Evolutionary conservation across 345 rosid species (phyloP).

Genomic region (Noccaea bulbosa): DNA sequence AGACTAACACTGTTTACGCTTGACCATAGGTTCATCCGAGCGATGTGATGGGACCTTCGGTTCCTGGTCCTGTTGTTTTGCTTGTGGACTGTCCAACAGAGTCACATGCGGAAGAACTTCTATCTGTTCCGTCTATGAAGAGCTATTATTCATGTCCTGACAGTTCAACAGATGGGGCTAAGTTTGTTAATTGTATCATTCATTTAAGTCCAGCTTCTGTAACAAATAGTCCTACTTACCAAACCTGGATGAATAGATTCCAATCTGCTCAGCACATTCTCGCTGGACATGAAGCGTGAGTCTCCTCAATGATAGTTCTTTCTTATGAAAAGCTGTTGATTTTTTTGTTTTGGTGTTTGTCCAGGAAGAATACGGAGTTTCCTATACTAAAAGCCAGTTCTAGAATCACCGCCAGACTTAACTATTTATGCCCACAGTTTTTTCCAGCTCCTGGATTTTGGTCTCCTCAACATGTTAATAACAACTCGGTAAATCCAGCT

Average conservation of each 20-base stretch:
- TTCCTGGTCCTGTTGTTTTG: slow-evolving; percentile 86
- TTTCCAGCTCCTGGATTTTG: slow-evolving; percentile 91
- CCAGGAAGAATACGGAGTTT: slow-evolving; percentile 82
- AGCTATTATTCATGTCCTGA: slow-evolving; percentile 54
- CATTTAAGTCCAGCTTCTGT: slow-evolving; percentile 88
- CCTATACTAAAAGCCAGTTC: slow-evolving; percentile 88
- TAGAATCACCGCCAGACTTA: slow-evolving; percentile 77
- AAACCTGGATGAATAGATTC: slow-evolving; percentile 83
- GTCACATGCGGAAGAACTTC: slow-evolving; percentile 65
- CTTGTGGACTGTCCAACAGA: slow-evolving; percentile 95
- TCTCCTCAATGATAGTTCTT: slow-evolving; percentile 27
- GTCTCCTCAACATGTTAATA: slow-evolving; percentile 52
- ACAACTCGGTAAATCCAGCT: slow-evolving; percentile 35
- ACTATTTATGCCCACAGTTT: slow-evolving; percentile 95
- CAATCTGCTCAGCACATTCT: slow-evolving; percentile 80
- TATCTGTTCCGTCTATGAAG: slow-evolving; percentile 54
- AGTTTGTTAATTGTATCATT: slow-evolving; percentile 73
- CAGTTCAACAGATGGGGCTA: slow-evolving; percentile 46
- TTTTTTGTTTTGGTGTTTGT: slow-evolving; percentile 28
- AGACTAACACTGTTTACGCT: slow-evolving; percentile 20
- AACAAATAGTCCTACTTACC: slow-evolving; percentile 60
- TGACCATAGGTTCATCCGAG: slow-evolving; percentile 79
- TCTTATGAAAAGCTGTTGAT: slow-evolving; percentile 6
- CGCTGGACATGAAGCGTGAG: slow-evolving; percentile 90
- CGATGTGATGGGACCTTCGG: slow-evolving; percentile 95